Evolutionary conservation across 2,329 filamentous ascomycete species (phyloP).

Genomic region (Sclerotinia nivalis): DNA sequence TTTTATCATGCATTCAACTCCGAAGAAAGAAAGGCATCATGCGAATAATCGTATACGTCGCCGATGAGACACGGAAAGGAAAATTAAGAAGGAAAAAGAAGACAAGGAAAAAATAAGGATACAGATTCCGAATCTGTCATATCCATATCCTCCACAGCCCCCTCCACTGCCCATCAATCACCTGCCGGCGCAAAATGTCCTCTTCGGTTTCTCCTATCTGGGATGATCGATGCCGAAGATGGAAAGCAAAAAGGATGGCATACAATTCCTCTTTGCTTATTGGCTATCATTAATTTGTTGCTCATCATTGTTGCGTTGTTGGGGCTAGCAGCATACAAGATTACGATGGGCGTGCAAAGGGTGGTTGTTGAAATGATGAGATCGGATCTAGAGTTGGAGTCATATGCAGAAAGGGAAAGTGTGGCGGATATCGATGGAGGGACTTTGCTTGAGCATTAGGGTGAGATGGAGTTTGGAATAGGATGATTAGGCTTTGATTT

Average conservation of each 20-base stretch:
- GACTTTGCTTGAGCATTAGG: neutral
- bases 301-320: conserved; percentile 37
- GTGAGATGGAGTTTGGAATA: neutral
- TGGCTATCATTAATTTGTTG: conserved; percentile 37
- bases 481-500: neutral
- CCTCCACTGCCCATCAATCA: conserved; percentile 18
- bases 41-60: conserved; percentile 33
- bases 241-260: conserved; percentile 33
- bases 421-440: conserved; percentile 22
- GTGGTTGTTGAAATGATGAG: conserved; percentile 28
- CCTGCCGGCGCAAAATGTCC: conserved; percentile 33
- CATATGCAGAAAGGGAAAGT: conserved; percentile 22
- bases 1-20: conserved; percentile 31
- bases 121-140: conserved; percentile 32
- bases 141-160: conserved; percentile 27
- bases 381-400: conserved; percentile 26
- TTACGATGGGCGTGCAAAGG: conserved; percentile 29
- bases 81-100: conserved; percentile 36
- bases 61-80: conserved; percentile 32
- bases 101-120: conserved; percentile 33
- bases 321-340: conserved; percentile 35
- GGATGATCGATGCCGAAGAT: conserved; percentile 31
- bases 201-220: conserved; percentile 34
- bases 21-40: conserved; percentile 36
- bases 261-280: conserved; percentile 35